Base-by-base conservation (phyloP, 768 basidiomycete genomes). In the Lentinula aciculospora region DNA sequence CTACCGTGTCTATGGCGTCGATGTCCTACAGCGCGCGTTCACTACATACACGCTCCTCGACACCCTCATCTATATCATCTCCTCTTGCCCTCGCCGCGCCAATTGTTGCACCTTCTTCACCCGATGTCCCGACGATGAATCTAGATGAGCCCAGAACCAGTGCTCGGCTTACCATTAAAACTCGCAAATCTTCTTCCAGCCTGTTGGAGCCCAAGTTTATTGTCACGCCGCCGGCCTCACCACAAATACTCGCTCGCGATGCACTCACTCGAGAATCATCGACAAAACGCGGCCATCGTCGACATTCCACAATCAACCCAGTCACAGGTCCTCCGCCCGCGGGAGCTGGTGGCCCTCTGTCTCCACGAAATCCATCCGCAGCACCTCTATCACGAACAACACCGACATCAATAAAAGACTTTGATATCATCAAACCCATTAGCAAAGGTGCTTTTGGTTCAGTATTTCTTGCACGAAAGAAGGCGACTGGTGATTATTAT, bases 361-460 rank as follows among this genome's bases (percentile, higher is more conserved):
- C 97, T 17, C 97, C 97, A 31, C 83, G 96, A 25, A 83, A 96
- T 58, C 78, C 90, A 7, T 85, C 94, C 4, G 78, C 81, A 6
- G 86, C 85, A 1, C 91, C 94, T 1, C 71, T 90, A 37, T 81
- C 92, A 31, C 82, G 93, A 25, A 84, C 90, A 17, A 86, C 84
- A 10, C 85, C 92, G 1, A 89, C 95, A 3, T 96, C 95, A 4
- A 98, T 98, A 74, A 98, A 94, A 71, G 97, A 99, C 70, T 99
- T 99, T 65, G 96, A 98, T 67, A 87, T 99, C 67, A 96, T 99
- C 78, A 99, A 99, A 71, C 97, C 97, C 3, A 99, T 99, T 69
- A 94, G 91, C 70, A 98, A 98, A 68, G 97, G 97, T 54, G 97
- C 97, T 1, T 98, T 99, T 69, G 97, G 97, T 15, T 94, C 94